Evolutionary conservation across 1,284 basidiomycete genomes (phyloP).

Genomic region (Tilletia indica): DNA sequence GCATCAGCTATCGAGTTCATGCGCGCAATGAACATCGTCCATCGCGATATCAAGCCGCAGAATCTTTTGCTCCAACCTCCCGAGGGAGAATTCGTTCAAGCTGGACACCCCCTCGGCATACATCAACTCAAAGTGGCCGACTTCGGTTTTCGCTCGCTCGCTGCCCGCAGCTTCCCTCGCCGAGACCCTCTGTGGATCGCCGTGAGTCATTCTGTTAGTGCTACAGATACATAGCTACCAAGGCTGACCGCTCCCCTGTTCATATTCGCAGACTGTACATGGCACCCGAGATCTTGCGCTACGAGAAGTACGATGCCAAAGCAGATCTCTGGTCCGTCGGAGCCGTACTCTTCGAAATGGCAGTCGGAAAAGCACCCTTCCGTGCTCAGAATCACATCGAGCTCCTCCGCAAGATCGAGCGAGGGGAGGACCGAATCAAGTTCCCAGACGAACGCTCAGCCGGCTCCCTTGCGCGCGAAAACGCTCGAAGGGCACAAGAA

Average conservation of each 20-base stretch:
- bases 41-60: conserved; percentile 97
- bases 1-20: conserved; percentile 91
- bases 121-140: conserved; percentile 66
- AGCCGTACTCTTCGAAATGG: conserved; percentile 94
- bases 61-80: conserved; percentile 87
- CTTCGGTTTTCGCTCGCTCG: conserved; percentile 88
- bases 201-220: conserved; percentile 62
- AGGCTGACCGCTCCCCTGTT: conserved; percentile 56
- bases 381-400: conserved; percentile 95
- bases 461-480: conserved; percentile 43
- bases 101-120: conserved; percentile 79
- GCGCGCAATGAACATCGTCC: conserved; percentile 82
- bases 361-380: conserved; percentile 87
- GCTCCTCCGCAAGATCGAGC: conserved; percentile 87
- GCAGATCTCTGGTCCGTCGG: conserved; percentile 98
- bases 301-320: conserved; percentile 97
- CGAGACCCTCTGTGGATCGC: conserved; percentile 95
- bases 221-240: not conserved
- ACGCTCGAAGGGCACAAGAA: conserved; percentile 36
- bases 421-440: conserved; percentile 68
- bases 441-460: conserved; percentile 69
- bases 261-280: conserved; percentile 69
- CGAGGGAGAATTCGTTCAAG: conserved; percentile 70
- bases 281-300: conserved; percentile 95
- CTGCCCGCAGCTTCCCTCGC: conserved; percentile 84